Base-by-base conservation (phyloP, 345 rosid genomes). In the Triadica sebifera region DNA sequence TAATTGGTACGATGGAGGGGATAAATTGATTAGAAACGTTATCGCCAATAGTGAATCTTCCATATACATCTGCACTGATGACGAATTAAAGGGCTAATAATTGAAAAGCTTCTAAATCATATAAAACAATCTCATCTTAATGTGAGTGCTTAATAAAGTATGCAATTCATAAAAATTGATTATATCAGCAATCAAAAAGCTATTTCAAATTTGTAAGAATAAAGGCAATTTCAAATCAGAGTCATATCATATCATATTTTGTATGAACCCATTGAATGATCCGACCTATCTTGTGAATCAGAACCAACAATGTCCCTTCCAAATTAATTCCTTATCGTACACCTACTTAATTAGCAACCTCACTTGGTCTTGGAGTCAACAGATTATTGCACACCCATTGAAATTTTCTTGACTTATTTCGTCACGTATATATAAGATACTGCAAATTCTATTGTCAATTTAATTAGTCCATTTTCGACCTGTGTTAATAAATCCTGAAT, bases 221-320 rank as follows among this genome's bases (percentile, higher is more conserved):
- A 22, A 56, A 50, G 55, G 59, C n/a, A 1, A 12, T 8, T 49
- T 74, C 82, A 67, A 41, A 62, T 78, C 84, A 56, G 43, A 57
- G 49, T 74, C 79, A 63, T 29, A 29, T 29, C 34, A n/a, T 74
- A 24, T 75, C 75, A 12, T 19, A 43, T 9, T 46, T 43, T 15
- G 10, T 39, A 16, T 63, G 49, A 0, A 61, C 10, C 17, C 47
- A 6, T n/a, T 43, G 10, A 43, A 37, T 34, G 34, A 25, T 15
- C 47, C 10, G 12, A 63, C 37, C 43, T 41, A 12, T 75, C 46
- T 25, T 41, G 57, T 78, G 79, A 81, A 75, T 70, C 70, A 67
- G 75, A 73, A 24, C 70, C 72, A 70, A 75, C 50, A 46, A 75
- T 52, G 76, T 77, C 83, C 15, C 65, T 22, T 72, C 67, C 64